phyloP scores from a whole-genome alignment of 2,329 filamentous ascomycete genomes.

The Gnomoniopsis smithogilvyi region DNA sequence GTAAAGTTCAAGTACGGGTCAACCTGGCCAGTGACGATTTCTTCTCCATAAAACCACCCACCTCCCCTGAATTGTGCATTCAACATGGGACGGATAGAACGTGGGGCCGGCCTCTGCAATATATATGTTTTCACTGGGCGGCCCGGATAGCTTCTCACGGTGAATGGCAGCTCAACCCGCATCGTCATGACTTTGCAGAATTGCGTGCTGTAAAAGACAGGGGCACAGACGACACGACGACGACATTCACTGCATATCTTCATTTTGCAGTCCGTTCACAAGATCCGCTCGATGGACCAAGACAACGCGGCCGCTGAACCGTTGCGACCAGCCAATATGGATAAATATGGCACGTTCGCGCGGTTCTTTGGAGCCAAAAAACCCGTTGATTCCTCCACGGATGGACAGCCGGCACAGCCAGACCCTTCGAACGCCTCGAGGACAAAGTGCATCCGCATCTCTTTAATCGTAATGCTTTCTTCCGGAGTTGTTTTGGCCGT shows the following conservation, averaged over 20 bases:
- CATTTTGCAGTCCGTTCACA: background rate
- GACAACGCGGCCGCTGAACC: background rate
- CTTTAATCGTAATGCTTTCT: constrained; percentile 12
- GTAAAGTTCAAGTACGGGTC: background rate
- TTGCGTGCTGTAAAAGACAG: constrained; percentile 12
- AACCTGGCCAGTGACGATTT: background rate
- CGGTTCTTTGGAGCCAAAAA: background rate
- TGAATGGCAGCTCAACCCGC: background rate
- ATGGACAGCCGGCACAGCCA: background rate
- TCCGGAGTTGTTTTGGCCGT: constrained; percentile 8
- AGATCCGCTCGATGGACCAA: background rate
- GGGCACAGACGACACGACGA: background rate
- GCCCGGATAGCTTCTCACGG: background rate
- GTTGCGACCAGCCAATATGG: background rate
- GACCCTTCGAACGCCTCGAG: background rate
- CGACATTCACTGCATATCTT: background rate
- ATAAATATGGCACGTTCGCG: constrained; percentile 6
- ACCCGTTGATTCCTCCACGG: background rate
- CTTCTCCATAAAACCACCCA: constrained; percentile 1
- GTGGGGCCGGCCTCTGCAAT: background rate
- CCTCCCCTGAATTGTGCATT: background rate
- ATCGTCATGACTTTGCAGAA: constrained; percentile 13
- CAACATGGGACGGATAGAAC: background rate
- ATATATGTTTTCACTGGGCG: background rate
- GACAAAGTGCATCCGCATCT: constrained; percentile 4